phyloP scores from a whole-genome alignment of 2,329 filamentous ascomycete species.

The Ophioceras dolichostomum region DNA sequence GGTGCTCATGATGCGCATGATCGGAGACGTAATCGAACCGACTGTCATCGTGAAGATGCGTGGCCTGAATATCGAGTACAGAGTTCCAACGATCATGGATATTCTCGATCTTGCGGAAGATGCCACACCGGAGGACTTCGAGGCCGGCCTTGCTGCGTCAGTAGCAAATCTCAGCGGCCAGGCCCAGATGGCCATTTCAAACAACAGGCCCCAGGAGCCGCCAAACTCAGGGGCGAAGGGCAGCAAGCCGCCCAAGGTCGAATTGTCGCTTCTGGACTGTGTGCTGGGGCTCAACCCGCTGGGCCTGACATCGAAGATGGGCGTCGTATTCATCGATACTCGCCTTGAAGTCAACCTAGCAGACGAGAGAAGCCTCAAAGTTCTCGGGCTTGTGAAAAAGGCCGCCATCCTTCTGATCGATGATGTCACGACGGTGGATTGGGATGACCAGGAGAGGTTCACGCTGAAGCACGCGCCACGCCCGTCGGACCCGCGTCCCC shows the following conservation, averaged over 20 bases:
- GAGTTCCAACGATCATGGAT: conserved; percentile 71
- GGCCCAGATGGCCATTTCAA: conserved; percentile 33
- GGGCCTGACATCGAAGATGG: conserved; percentile 59
- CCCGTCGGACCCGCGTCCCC: conserved; percentile 7
- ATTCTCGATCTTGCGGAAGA: conserved; percentile 59
- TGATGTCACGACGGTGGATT: conserved; percentile 39
- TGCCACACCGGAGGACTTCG: conserved; percentile 59
- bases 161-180: conserved; percentile 64
- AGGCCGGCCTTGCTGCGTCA: conserved; percentile 64
- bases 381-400: conserved; percentile 60
- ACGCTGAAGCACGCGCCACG: conserved; percentile 10
- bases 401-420: conserved; percentile 77
- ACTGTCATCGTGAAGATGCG: conserved; percentile 78
- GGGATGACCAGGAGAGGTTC: conserved; percentile 26
- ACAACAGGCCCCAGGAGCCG: conserved; percentile 9
- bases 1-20: conserved; percentile 77
- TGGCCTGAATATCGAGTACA: conserved; percentile 79
- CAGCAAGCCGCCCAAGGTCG: conserved; percentile 50
- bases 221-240: conserved; percentile 15
- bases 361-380: too few relatives aligned
- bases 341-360: conserved; percentile 57
- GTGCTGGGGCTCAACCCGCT: conserved; percentile 76
- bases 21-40: conserved; percentile 90
- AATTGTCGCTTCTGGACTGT: conserved; percentile 70
- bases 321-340: conserved; percentile 69